Conservation (phyloP, 1,284 basidiomycete genomes). For the Xerocomus amazonicus region DNA sequence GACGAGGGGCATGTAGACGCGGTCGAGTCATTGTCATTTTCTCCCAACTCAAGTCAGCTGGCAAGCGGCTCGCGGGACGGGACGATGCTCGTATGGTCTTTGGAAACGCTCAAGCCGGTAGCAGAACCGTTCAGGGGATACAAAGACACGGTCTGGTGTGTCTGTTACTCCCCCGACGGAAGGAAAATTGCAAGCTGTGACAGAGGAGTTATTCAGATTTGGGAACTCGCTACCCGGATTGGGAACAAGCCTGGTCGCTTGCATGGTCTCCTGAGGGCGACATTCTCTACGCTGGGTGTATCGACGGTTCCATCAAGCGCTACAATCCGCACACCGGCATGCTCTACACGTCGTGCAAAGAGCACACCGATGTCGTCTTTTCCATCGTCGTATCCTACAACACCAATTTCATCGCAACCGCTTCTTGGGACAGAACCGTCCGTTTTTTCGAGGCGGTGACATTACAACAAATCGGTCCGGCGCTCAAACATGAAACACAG, state of each 20-base stretch:
- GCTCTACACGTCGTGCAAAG: not conserved
- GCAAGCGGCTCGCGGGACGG: constrained; percentile 22
- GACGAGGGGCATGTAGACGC: not conserved
- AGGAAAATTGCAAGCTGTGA: constrained; percentile 22
- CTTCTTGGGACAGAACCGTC: constrained; percentile 24
- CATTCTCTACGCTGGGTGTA: constrained; percentile 16
- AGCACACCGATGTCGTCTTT: constrained; percentile 16
- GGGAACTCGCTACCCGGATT: constrained; percentile 15
- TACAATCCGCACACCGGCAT: constrained; percentile 11
- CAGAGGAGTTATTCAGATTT: constrained; percentile 15
- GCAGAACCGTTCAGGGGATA: constrained; percentile 15
- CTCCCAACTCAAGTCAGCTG: constrained; percentile 17
- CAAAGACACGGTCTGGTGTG: constrained; percentile 17
- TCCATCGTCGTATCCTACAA: constrained; percentile 13
- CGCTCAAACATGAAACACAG: constrained; percentile 14
- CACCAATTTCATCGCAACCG: constrained; percentile 21
- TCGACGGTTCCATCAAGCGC: constrained; percentile 17
- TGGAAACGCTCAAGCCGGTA: constrained; percentile 3
- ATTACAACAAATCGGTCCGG: constrained; percentile 17
- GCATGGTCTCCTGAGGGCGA: constrained; percentile 17
- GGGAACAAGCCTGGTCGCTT: constrained; percentile 23
- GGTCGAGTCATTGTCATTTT: constrained; percentile 21
- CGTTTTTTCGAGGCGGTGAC: constrained; percentile 23
- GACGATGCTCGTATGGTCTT: constrained; percentile 23
- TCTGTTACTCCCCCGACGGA: constrained; percentile 21